Evolutionary conservation across 352 stramenopile species (phyloP).

Genomic region (Globisporangium paroecandrum): DNA sequence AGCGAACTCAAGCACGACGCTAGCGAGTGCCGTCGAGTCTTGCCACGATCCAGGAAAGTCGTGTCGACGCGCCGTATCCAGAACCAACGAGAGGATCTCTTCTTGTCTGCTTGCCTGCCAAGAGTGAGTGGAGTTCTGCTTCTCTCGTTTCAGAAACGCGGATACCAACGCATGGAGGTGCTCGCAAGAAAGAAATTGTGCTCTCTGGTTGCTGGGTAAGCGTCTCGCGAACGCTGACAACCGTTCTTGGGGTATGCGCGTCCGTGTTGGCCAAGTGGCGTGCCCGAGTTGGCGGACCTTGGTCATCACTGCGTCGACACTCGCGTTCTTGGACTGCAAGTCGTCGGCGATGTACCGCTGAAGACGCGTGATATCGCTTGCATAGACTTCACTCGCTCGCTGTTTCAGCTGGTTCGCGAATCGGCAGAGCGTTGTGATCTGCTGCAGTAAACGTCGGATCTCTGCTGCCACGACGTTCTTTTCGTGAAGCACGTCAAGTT

Average conservation of each 20-base stretch:
- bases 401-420: slow-evolving; percentile 34
- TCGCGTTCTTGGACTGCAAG: slow-evolving; percentile 30
- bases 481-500: slow-evolving; percentile 23
- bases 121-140: not conserved
- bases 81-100: slow-evolving; percentile 34
- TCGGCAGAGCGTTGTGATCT: slow-evolving; percentile 28
- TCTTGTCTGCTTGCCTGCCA: slow-evolving; percentile 20
- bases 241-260: not conserved
- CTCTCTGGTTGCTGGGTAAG: slow-evolving; percentile 10
- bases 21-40: slow-evolving; percentile 29
- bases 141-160: not conserved
- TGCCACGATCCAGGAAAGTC: slow-evolving; percentile 37
- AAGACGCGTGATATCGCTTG: slow-evolving; percentile 21
- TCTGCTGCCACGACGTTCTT: slow-evolving; percentile 23
- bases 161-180: slow-evolving; percentile 13
- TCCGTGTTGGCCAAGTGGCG: slow-evolving; percentile 23
- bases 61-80: slow-evolving; percentile 27
- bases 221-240: slow-evolving; percentile 12
- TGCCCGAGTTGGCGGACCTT: slow-evolving; percentile 14
- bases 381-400: slow-evolving; percentile 23
- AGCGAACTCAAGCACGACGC: slow-evolving; percentile 21
- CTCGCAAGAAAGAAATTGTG: slow-evolving; percentile 15
- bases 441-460: slow-evolving; percentile 29
- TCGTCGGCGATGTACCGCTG: slow-evolving; percentile 28
- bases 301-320: slow-evolving; percentile 24